Evolutionary conservation across 2,329 filamentous ascomycete genomes (phyloP).

Genomic region (Calycina herbarum): DNA sequence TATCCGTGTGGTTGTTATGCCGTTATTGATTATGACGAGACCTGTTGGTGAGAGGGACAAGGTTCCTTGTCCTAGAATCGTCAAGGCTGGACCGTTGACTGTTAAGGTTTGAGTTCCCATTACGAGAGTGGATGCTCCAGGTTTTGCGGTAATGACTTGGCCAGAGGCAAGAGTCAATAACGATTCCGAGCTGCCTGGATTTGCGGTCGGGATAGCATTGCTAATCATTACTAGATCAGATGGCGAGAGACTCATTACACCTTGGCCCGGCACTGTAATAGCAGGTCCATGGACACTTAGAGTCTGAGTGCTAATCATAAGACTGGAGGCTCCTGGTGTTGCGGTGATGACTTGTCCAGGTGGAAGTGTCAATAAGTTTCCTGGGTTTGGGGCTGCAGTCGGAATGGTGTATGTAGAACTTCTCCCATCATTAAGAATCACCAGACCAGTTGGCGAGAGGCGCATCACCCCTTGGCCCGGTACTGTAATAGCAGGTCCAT

Average conservation of each 20-base stretch:
- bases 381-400: neutral
- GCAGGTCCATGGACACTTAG: no score
- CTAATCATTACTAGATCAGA: neutral
- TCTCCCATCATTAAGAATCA: neutral
- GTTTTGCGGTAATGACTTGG: conserved; percentile 16
- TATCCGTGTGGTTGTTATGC: neutral
- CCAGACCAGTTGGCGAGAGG: neutral
- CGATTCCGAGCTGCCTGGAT: no score
- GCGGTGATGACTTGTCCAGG: no score
- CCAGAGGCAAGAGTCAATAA: neutral
- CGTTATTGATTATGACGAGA: conserved; percentile 10
- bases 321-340: no score
- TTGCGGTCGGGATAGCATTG: conserved; percentile 10
- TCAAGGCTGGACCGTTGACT: conserved; percentile 8
- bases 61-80: conserved; percentile 2
- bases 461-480: neutral
- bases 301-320: no score
- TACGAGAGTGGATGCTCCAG: conserved; percentile 10
- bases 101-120: conserved; percentile 16
- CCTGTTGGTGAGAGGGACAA: conserved; percentile 13
- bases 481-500: neutral
- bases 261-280: no score
- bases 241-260: no score
- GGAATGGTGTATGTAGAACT: neutral
- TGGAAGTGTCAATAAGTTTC: neutral